Percentiles rank a stretch among this genome's conserved stretches.
These are phyloP conservation scores for Botryotinia convoluta DNA, from an alignment of 2,329 filamentous ascomycete genomes.

Conservation along the genomic window DNA sequence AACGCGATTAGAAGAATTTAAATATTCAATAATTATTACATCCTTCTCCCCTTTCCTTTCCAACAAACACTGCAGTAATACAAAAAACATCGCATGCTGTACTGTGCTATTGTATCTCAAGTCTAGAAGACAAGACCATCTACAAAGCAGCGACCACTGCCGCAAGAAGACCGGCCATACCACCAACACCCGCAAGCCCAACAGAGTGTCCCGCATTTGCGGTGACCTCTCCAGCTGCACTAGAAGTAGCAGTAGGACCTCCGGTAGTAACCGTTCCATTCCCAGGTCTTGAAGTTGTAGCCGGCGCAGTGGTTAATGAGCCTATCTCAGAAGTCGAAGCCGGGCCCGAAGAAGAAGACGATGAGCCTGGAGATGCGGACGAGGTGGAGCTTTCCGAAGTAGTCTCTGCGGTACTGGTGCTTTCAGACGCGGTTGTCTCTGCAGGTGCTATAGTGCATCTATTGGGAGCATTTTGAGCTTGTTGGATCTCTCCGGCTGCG, in stretches of 20 bases:
- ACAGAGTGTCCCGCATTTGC: constrained; percentile 3
- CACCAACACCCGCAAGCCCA: constrained; percentile 3
- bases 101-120: background rate
- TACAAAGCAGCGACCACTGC: constrained; percentile 6
- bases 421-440: background rate
- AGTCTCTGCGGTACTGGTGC: background rate
- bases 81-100: background rate
- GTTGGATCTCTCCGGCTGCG: background rate
- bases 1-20: background rate
- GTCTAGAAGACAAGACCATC: background rate
- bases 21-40: background rate
- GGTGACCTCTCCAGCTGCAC: background rate
- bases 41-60: background rate
- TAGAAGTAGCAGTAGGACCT: background rate
- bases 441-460: background rate
- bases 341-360: background rate
- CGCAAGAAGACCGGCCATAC: constrained; percentile 2
- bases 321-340: background rate
- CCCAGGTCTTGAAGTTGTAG: background rate
- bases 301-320: background rate
- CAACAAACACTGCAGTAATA: background rate
- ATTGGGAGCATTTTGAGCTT: background rate
- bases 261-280: background rate
- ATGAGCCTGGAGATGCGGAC: background rate
- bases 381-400: background rate